Percentiles rank a stretch among this genome's conserved stretches.
Conservation (phyloP, 78 protist species). For the Chrysochromulina parva region DNA sequence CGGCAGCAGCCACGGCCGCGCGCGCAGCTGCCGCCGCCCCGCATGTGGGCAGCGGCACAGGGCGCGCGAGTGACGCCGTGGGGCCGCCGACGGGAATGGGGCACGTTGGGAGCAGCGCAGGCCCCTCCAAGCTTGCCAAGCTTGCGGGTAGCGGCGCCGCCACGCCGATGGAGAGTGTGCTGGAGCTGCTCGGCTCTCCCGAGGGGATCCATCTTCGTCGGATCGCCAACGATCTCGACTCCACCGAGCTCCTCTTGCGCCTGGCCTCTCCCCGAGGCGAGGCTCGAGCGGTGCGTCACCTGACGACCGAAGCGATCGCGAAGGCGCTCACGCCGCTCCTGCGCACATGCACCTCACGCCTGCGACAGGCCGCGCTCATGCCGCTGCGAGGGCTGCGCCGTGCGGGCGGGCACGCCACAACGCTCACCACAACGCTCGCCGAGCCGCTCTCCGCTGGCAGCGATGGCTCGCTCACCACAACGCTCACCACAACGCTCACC, state of each 20-base stretch:
- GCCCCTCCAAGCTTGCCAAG: too few species aligned
- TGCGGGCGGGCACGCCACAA: not conserved
- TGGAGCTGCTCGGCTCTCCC: not conserved
- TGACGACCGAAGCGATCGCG: not conserved
- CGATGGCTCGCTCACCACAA: too few species aligned
- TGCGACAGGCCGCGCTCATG: not conserved
- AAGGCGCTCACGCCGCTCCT: not conserved
- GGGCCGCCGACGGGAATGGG: too few species aligned
- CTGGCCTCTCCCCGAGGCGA: not conserved
- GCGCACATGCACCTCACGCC: not conserved
- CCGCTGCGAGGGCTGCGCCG: not conserved
- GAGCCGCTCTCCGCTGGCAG: too few species aligned
- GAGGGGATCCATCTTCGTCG: not conserved
- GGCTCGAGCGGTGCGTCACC: not conserved
- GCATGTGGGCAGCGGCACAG: too few species aligned
- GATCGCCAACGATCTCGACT: not conserved
- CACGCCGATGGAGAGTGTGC: not conserved
- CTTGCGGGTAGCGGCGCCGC: not conserved
- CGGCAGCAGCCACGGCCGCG: too few species aligned
- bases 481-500: too few species aligned
- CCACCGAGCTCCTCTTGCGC: not conserved
- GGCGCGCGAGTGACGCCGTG: too few species aligned
- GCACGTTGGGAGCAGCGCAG: too few species aligned
- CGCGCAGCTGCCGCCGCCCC: too few species aligned
- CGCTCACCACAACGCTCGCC: not conserved